Conservation (phyloP, 345 rosid genomes). For the Populus ilicifolia region DNA sequence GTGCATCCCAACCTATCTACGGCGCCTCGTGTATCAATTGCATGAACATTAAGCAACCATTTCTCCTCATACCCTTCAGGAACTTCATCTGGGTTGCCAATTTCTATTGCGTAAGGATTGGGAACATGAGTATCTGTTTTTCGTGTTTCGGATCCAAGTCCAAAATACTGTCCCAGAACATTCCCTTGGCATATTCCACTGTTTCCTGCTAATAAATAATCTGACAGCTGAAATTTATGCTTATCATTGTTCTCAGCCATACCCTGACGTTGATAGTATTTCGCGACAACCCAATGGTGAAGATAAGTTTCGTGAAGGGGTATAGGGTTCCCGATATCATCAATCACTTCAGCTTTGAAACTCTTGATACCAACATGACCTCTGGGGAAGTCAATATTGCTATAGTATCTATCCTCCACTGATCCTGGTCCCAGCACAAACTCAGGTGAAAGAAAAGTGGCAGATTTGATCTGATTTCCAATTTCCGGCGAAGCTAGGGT, state of each 20-base stretch:
- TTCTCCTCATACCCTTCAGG: conserved; percentile 65
- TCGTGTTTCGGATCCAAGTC: conserved; percentile 85
- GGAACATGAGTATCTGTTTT: conserved; percentile 59
- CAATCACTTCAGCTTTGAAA: conserved; percentile 68
- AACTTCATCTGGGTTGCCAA: conserved; percentile 57
- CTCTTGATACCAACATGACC: conserved; percentile 77
- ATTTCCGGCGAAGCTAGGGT: conserved; percentile 13
- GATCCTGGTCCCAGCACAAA: conserved; percentile 78
- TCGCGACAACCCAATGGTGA: conserved; percentile 78
- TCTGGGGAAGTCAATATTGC: conserved; percentile 64
- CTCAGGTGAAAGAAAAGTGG: conserved; percentile 60
- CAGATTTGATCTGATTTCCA: conserved; percentile 40
- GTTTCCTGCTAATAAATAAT: conserved; percentile 35
- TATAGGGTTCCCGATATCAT: conserved; percentile 56
- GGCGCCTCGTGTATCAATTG: conserved; percentile 82
- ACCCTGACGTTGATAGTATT: conserved; percentile 37
- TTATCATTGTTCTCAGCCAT: conserved; percentile 8
- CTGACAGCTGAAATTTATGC: conserved; percentile 11
- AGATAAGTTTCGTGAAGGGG: conserved; percentile 86
- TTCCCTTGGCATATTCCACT: conserved; percentile 56
- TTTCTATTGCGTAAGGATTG: conserved; percentile 76
- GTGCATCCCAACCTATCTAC: conserved; percentile 70
- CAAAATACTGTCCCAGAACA: conserved; percentile 53
- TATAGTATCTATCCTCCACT: conserved; percentile 46
- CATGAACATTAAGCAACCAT: conserved; percentile 83